Conservation (phyloP, 176 grass and related monocot genomes). For the Areca catechu region DNA sequence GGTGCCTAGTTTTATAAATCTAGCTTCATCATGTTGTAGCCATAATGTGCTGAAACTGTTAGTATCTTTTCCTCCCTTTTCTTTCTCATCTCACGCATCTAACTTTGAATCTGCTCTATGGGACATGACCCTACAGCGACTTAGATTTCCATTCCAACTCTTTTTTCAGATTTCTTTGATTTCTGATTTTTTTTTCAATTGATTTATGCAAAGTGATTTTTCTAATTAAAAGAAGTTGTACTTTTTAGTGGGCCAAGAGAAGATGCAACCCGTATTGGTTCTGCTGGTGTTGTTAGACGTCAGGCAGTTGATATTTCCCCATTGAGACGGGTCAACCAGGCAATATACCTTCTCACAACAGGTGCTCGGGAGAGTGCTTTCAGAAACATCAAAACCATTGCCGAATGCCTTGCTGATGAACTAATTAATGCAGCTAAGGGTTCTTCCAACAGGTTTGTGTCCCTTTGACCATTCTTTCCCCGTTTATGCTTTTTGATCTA, state of each 20-base stretch:
- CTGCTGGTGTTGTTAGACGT: constrained; percentile 13
- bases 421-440: constrained; percentile 18
- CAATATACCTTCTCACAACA: constrained; percentile 16
- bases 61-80: too few species aligned
- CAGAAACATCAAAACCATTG: constrained; percentile 17
- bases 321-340: constrained; percentile 12
- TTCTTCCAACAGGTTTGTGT: constrained; percentile 9
- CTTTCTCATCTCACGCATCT: too few species aligned
- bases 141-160: too few species aligned
- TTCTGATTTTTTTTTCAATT: background rate
- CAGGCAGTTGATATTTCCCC: constrained; percentile 17
- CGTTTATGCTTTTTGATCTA: background rate
- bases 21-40: too few species aligned
- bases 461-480: too few species aligned
- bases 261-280: constrained; percentile 14
- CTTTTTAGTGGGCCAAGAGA: constrained; percentile 6
- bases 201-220: background rate
- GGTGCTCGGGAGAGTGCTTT: constrained; percentile 18
- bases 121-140: too few species aligned
- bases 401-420: constrained; percentile 13
- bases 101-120: too few species aligned
- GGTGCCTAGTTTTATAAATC: too few species aligned
- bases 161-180: background rate
- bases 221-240: too few species aligned
- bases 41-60: too few species aligned